Evolutionary conservation across 192 early-diverging fungal genomes (phyloP).

Genomic region (Fimicolochytrium jonesii): DNA sequence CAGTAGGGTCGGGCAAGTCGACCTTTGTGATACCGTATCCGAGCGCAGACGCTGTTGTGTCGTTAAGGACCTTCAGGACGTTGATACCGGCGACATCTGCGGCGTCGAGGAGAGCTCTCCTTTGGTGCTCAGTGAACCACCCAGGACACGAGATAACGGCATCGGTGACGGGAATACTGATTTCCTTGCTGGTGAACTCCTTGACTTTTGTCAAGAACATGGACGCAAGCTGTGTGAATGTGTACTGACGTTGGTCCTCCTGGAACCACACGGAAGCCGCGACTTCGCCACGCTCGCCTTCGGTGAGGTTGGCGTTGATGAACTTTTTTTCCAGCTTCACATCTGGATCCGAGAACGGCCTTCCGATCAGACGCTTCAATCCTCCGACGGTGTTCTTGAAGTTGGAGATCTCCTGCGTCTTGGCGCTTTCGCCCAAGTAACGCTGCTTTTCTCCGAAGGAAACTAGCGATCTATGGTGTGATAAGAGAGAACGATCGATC

Average conservation of each 20-base stretch:
- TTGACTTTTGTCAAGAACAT: constrained; percentile 95
- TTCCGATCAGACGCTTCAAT: constrained; percentile 89
- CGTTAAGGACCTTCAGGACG: constrained; percentile 88
- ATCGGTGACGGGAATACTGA: constrained; percentile 82
- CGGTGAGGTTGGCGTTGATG: constrained; percentile 76
- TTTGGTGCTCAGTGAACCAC: constrained; percentile 94
- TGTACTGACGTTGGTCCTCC: constrained; percentile 71
- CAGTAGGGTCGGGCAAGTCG: constrained; percentile 81
- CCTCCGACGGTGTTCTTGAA: constrained; percentile 91
- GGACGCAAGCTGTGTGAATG: constrained; percentile 81
- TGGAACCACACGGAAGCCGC: constrained; percentile 82
- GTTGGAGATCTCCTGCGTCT: constrained; percentile 90
- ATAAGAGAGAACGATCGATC: too few species aligned
- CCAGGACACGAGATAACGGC: constrained; percentile 89
- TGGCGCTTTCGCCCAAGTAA: constrained; percentile 91
- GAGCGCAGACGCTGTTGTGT: constrained; percentile 87
- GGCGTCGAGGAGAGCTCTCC: constrained; percentile 82
- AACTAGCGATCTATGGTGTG: constrained; percentile 69
- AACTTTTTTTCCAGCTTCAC: constrained; percentile 78
- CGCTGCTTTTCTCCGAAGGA: constrained; percentile 95
- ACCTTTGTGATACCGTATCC: constrained; percentile 98
- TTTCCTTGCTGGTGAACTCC: constrained; percentile 79
- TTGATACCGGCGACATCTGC: constrained; percentile 85
- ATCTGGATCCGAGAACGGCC: constrained; percentile 80
- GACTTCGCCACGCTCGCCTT: constrained; percentile 71